Conservation (phyloP, 345 rosid genomes). For the Draba incana region DNA sequence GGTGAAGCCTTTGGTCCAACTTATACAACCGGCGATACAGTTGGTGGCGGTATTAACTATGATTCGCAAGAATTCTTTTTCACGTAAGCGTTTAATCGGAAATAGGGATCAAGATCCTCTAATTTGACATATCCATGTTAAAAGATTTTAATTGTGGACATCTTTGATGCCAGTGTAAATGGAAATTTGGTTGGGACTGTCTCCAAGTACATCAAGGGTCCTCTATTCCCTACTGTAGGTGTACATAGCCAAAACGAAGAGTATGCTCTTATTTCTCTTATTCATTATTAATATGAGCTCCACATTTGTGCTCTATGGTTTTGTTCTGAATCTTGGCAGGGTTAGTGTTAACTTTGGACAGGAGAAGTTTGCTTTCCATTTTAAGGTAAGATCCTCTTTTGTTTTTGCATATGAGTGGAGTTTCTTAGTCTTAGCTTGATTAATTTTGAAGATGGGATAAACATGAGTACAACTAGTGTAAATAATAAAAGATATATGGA, state of each 20-base stretch:
- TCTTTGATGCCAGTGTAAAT: constrained; percentile 63
- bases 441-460: not conserved
- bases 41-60: constrained; percentile 94
- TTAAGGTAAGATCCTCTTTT: constrained; percentile 56
- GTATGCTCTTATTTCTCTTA: constrained; percentile 49
- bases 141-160: not conserved
- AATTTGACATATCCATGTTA: not conserved
- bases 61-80: constrained; percentile 81
- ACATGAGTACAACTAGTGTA: not conserved
- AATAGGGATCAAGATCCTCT: not conserved
- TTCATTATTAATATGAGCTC: constrained; percentile 2
- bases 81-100: constrained; percentile 63
- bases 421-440: not conserved
- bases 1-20: constrained; percentile 80
- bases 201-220: constrained; percentile 65
- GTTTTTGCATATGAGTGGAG: not conserved
- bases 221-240: constrained; percentile 78
- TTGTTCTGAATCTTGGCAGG: constrained; percentile 54
- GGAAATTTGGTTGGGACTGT: constrained; percentile 68
- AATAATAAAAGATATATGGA: too few species aligned
- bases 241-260: constrained; percentile 96
- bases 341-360: constrained; percentile 87
- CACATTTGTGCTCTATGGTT: not conserved
- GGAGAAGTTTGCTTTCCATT: constrained; percentile 76
- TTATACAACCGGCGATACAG: constrained; percentile 68